Conservation (phyloP, 148 eudicot species). For the Cornus florida region DNA sequence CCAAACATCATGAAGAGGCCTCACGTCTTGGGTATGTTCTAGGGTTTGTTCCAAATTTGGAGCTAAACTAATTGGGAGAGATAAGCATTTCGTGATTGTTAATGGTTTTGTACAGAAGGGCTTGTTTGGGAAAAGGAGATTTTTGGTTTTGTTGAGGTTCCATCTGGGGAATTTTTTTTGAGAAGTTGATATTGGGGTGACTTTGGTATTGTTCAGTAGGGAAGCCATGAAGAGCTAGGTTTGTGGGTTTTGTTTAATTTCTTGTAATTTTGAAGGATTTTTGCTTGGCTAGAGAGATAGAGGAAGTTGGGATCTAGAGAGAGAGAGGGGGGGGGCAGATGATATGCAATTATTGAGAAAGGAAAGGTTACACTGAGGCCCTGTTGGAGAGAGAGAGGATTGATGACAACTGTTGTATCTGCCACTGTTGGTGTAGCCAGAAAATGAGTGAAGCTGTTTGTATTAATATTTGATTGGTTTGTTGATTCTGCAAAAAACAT, state of each 20-base stretch:
- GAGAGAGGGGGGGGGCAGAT: not conserved
- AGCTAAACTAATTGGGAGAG: slow-evolving; percentile 1
- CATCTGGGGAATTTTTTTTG: not conserved
- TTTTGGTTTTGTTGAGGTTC: slow-evolving; percentile 3
- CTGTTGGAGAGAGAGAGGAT: too few species aligned
- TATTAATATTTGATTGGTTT: too few species aligned
- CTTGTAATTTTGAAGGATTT: too few species aligned
- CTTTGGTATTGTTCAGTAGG: not conserved
- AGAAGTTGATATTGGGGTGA: not conserved
- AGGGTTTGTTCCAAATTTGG: slow-evolving; percentile 5
- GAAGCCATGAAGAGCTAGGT: slow-evolving; percentile 14
- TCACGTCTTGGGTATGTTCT: slow-evolving; percentile 26
- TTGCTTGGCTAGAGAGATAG: not conserved
- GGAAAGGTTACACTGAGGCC: too few species aligned
- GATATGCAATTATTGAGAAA: too few species aligned
- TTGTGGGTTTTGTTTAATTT: not conserved
- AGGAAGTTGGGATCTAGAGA: not conserved
- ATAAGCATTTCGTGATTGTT: slow-evolving; percentile 1
- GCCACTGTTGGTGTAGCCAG: too few species aligned
- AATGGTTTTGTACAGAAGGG: not conserved
- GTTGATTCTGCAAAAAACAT: too few species aligned
- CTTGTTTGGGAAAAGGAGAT: slow-evolving; percentile 6
- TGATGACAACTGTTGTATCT: too few species aligned
- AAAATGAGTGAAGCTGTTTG: too few species aligned
- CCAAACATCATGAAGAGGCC: slow-evolving; percentile 56